Evolutionary conservation across 1,139 yeast genomes (phyloP), one percentile per base, ranked within the genome.

Genomic region (Candida gigantensis): DNA sequence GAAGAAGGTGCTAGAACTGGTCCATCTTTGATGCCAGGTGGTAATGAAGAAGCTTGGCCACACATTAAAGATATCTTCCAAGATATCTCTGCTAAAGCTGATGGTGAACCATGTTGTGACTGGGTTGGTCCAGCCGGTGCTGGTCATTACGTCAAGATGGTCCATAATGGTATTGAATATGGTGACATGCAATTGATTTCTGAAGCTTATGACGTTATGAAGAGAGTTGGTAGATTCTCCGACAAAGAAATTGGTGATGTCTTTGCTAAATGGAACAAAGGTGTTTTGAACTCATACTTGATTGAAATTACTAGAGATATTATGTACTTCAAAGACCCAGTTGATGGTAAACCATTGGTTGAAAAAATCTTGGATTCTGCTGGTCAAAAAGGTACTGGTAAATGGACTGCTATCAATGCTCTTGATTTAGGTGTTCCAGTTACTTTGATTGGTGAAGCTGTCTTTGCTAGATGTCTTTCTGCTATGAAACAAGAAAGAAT

Each of bases 1-100:
- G 98, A 92, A 74, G 98, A 92, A 69, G 98, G 98, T 79, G 98
- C 98, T 57, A 88, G 98, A 75, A 79, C 86, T 68, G 98, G 98
- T 62, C 98, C 98, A 47, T 90, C 97, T 49, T 79, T 92, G 71
- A 92, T 92, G 98, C 98, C 98, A 54, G 98, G 98, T 82, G 98
- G 98, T 63, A 86, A 89, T 65, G 79, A 75, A 53, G 97, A 86
- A 57, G 98, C 98, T 50, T 92, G 98, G 98, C 97, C 97, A 51
- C 95, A 88, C 71, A 85, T 92, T 62, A 92, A 92, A 81, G 83
- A 80, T 45, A 92, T 92, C 59, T 90, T 92, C 89, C 98, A 92
- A 76, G 80, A 90, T 44, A 86, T 92, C 57, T 74, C 97, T 42
- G 98, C 98, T 60, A 88, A 92, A 77, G 68, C 95, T 46, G 97